Evolutionary conservation across 2,329 filamentous ascomycete species (phyloP), one percentile per base, ranked within the genome.

Genomic region (Sordariomycetes sp.): DNA sequence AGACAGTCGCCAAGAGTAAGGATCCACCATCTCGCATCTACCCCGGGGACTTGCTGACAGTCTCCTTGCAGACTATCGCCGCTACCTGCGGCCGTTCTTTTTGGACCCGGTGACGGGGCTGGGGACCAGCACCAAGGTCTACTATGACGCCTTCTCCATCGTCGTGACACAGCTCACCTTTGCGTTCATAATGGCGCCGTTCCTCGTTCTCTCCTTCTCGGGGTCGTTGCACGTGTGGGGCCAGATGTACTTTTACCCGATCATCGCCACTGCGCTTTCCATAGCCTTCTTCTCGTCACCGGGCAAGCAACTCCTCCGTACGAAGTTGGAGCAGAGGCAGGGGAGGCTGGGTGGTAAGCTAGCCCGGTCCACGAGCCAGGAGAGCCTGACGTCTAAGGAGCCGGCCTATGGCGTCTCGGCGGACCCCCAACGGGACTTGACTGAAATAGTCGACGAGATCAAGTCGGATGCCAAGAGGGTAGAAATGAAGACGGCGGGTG

Each of bases 51-150:
- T 12, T 24, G 20, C 46, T 50, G n/a, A 50, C 46, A 50, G n/a
- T 20, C 20, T 12, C n/a, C 46, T 8, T 22, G 22, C 46, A 97
- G 92, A 97, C 69, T 90, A 88, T 71, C 91, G 94, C 57, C 90
- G 94, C 58, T 82, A 93, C 66, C 74, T 97, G 60, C 90, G 94
- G 1, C 94, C 94, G 24, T 93, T 99, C 74, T 97, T 99, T 78
- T 76, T 97, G 54, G 85, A 91, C 57, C 82, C 90, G 1, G 82
- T 88, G 62, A 89, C 88, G 40, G 83, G 79, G 61, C 79, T 79
- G 57, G 83, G 88, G 1, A 85, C 85, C 0, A 76, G 84, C 0
- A 78, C 78, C 66, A 99, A 99, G 72, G 83, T 79, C 61, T 93
- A 90, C 74, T 99, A 99, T 73, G 94, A 99, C 67, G 67, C 90